Evolutionary conservation across 2,329 filamentous ascomycete genomes (phyloP).

Genomic region (Magnaporthales sp.): DNA sequence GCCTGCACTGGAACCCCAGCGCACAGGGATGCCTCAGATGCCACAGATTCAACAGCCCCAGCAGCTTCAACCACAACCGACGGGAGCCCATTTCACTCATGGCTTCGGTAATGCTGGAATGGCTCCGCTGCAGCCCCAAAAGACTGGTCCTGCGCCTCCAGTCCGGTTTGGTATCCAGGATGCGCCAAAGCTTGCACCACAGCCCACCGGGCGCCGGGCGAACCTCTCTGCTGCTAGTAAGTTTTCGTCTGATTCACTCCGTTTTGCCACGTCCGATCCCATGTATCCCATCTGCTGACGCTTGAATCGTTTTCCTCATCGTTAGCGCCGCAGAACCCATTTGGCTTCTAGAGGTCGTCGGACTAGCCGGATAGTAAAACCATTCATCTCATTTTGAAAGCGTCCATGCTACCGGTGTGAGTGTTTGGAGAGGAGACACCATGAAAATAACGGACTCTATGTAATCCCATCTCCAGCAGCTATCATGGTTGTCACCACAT

Average conservation of each 20-base stretch:
- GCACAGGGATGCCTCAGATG: slow-evolving; percentile 38
- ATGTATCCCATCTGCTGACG: slow-evolving; percentile 7
- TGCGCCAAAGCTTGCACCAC: slow-evolving; percentile 69
- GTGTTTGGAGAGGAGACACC: background rate
- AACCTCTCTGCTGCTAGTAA: slow-evolving; percentile 94
- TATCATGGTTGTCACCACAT: background rate
- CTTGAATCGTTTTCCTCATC: background rate
- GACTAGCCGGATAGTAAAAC: background rate
- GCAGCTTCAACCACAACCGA: slow-evolving; percentile 37
- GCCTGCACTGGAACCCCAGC: slow-evolving; percentile 50
- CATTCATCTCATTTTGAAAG: background rate
- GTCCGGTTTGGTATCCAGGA: slow-evolving; percentile 80
- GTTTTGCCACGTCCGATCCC: background rate
- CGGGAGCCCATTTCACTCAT: slow-evolving; percentile 33
- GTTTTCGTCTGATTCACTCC: slow-evolving; percentile 31
- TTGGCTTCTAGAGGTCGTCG: slow-evolving; percentile 16
- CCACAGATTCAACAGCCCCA: slow-evolving; percentile 27
- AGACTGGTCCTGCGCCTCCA: slow-evolving; percentile 78
- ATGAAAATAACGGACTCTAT: background rate
- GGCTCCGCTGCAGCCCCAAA: slow-evolving; percentile 62
- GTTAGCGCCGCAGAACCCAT: slow-evolving; percentile 21
- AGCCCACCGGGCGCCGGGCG: slow-evolving; percentile 81
- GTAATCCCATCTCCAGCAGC: background rate
- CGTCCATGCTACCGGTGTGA: background rate
- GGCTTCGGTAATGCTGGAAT: slow-evolving; percentile 29